Conservation (phyloP, 805 yeast species). For the Jamesozyma gamospora region DNA sequence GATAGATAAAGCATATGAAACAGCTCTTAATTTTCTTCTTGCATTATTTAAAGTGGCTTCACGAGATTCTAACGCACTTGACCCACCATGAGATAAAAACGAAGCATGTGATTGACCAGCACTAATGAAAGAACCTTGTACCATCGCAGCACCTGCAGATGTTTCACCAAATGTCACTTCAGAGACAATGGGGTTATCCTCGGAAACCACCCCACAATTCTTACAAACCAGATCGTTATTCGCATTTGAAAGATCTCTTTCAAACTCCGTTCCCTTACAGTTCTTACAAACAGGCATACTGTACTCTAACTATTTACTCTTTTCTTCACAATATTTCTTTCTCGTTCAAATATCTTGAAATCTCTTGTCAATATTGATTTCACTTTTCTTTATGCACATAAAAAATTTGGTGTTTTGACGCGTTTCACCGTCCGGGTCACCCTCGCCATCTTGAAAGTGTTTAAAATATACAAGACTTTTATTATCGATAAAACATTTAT, state of each 20-base stretch:
- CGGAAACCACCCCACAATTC: constrained; percentile 77
- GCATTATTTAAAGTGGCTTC: constrained; percentile 87
- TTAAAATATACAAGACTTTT: too few species aligned
- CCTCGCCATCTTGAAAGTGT: too few species aligned
- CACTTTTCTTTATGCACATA: too few species aligned
- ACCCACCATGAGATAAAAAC: constrained; percentile 45
- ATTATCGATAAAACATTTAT: too few species aligned
- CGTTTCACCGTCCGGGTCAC: too few species aligned
- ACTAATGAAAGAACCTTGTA: constrained; percentile 88
- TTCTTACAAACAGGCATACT: constrained; percentile 30
- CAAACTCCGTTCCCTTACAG: constrained; percentile 47
- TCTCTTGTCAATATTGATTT: too few species aligned
- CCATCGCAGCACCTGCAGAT: constrained; percentile 87
- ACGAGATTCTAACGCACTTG: constrained; percentile 71
- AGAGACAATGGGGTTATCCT: constrained; percentile 88
- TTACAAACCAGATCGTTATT: constrained; percentile 74
- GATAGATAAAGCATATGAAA: constrained; percentile 68
- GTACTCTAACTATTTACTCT: not conserved
- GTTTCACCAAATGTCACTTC: constrained; percentile 93
- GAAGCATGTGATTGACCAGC: constrained; percentile 74
- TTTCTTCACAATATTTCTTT: too few species aligned
- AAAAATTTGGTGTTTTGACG: too few species aligned
- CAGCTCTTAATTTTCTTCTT: constrained; percentile 61
- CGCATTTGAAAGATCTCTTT: constrained; percentile 44
- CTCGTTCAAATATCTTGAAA: too few species aligned